These are phyloP conservation scores for Flaveria sonorensis DNA, from an alignment of 129 eudicot genomes.

Conservation along the genomic window DNA sequence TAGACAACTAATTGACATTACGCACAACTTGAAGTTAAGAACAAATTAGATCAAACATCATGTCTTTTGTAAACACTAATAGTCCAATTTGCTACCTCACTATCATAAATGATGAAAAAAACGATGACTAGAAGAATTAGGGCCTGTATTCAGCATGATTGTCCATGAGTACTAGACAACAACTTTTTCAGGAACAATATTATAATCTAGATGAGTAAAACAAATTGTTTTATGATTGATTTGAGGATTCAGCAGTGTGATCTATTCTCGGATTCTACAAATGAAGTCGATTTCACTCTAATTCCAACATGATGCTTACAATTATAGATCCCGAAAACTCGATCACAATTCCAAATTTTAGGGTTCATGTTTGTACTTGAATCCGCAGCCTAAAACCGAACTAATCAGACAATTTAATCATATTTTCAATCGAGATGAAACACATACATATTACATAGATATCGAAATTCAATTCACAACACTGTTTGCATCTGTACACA, in stretches of 20 bases:
- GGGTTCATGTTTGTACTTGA: constrained; percentile 26
- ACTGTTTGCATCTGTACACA: constrained; percentile 10
- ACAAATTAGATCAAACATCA: constrained; percentile 3
- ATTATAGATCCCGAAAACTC: neutral
- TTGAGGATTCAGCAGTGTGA: neutral
- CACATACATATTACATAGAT: too few species aligned
- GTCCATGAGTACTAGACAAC: neutral
- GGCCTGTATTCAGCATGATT: neutral
- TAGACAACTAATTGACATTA: constrained; percentile 4
- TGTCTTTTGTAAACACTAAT: constrained; percentile 9
- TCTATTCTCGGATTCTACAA: neutral
- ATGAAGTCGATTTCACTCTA: neutral
- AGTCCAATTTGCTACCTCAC: constrained; percentile 2
- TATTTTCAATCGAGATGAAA: neutral
- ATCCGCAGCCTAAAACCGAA: constrained; percentile 1
- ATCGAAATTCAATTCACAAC: constrained; percentile 10
- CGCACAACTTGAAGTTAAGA: neutral
- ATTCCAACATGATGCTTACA: neutral
- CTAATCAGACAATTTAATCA: neutral
- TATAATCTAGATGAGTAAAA: neutral
- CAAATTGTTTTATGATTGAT: neutral
- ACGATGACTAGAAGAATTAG: neutral
- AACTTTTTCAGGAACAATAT: neutral
- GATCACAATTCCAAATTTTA: constrained; percentile 16
- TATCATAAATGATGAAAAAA: neutral